Percentiles rank a stretch among this genome's conserved stretches.
phyloP scores from a whole-genome alignment of 257 asterid genomes.

The Nicotiana tabacum region DNA sequence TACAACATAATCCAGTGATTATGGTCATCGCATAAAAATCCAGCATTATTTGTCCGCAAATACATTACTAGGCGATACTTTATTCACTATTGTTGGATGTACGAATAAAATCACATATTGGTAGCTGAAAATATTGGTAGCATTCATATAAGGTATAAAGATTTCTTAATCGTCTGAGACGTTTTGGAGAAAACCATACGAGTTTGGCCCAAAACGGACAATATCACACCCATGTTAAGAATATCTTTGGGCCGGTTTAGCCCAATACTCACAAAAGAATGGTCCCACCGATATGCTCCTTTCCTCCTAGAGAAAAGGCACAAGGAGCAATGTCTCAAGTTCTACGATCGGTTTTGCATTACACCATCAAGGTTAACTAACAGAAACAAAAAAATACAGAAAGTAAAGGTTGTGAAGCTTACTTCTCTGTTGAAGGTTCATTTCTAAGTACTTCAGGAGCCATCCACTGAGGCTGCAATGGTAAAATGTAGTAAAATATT shows the following conservation, averaged over 20 bases:
- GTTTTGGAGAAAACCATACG: no score
- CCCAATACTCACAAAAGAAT: no score
- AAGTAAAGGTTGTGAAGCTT: conserved; percentile 16
- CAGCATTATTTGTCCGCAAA: neutral
- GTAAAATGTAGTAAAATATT: conserved; percentile 1
- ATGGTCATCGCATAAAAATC: neutral
- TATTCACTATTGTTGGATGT: no score
- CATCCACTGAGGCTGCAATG: conserved; percentile 80
- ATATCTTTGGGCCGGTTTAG: no score
- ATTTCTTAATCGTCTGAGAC: no score
- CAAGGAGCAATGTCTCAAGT: neutral
- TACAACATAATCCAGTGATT: neutral
- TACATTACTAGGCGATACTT: no score
- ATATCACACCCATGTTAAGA: no score
- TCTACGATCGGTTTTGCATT: neutral
- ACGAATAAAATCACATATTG: no score
- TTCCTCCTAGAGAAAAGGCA: neutral
- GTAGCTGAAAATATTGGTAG: no score
- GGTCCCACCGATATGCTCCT: no score
- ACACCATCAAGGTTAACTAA: neutral
- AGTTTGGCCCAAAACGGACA: no score
- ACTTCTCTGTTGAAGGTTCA: conserved; percentile 79
- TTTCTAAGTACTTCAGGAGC: conserved; percentile 86
- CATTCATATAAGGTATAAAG: no score
- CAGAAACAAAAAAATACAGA: neutral